Evolutionary conservation across 2,329 filamentous ascomycete species (phyloP), one percentile per base, ranked within the genome.

Genomic region (Rhynchosporium agropyri): DNA sequence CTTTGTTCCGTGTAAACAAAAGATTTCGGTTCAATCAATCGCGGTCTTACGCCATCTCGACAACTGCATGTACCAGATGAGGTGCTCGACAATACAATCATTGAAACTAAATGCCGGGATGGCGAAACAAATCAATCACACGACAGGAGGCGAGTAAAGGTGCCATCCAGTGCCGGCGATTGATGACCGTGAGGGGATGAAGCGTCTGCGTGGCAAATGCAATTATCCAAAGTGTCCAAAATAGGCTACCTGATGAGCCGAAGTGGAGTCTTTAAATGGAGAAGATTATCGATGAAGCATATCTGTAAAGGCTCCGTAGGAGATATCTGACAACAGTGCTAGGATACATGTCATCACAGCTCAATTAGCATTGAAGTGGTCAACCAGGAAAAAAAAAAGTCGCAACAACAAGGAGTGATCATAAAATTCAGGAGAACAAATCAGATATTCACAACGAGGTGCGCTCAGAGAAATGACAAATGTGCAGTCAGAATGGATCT

Each of bases 231-330:
- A 53, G n/a, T 53, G 33, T 40, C 4, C n/a, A 38, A 9, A 26
- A 38, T 33, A 53, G 50, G 50, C 50, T 53, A 26, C 40, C n/a
- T n/a, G n/a, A n/a, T 26, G 50, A 38, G 20, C 50, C 50, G 29
- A 28, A 26, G n/a, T 12, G 31, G 50, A n/a, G 7, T n/a, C 8
- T 40, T 9, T 9, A n/a, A 38, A 12, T 12, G 49, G 13, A 33
- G 20, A 53, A 40, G 7, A 15, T 53, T 53, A 3, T 53, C 33
- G n/a, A 38, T 26, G 15, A 33, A 38, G 33, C n/a, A 53, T 6
- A 8, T 9, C 26, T 53, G 2, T 40, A 4, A 26, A n/a, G 36
- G 9, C 9, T 33, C 50, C 33, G n/a, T 15, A 38, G 31, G 38
- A 9, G 33, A 53, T 9, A 12, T 0, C 40, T 28, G 50, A 38